Evolutionary conservation across 2,329 filamentous ascomycete species (phyloP).

Genomic region (Hymenoscyphus scutula): DNA sequence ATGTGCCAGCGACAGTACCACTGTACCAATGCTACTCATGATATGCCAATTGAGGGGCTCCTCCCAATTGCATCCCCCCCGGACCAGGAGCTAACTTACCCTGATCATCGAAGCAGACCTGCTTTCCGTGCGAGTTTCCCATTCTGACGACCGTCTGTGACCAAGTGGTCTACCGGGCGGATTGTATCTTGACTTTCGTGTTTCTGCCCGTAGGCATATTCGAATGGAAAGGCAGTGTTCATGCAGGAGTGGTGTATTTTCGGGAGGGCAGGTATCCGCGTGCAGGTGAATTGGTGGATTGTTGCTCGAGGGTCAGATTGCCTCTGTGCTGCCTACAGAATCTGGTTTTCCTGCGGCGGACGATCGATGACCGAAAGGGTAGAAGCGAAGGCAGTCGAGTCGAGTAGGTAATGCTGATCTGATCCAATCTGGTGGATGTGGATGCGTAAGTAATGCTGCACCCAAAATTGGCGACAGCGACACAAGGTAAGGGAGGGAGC

Average conservation of each 20-base stretch:
- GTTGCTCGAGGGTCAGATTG: not conserved
- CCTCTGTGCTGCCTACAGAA: not conserved
- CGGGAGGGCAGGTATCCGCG: not conserved
- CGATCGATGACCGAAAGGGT: not conserved
- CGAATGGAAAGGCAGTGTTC: constrained; percentile 8
- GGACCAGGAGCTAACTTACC: constrained; percentile 53
- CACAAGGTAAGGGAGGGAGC: not conserved
- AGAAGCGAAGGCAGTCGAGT: not conserved
- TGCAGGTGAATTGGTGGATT: not conserved
- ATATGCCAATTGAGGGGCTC: not conserved
- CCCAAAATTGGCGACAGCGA: not conserved
- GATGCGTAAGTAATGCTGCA: not conserved
- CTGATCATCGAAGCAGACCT: constrained; percentile 88
- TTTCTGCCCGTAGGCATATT: constrained; percentile 27
- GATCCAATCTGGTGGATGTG: not conserved
- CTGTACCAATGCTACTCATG: not conserved
- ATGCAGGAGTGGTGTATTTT: not conserved
- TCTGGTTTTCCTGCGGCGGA: not conserved
- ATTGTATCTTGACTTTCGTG: constrained; percentile 13
- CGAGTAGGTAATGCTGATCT: constrained; percentile 2
- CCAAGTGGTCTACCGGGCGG: constrained; percentile 14
- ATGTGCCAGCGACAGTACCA: not conserved
- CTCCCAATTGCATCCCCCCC: not conserved
- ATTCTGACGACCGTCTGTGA: constrained; percentile 47
- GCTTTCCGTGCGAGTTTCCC: constrained; percentile 95